These are phyloP conservation scores for Curvularia sp. DNA, from an alignment of 2,329 filamentous ascomycete species.

Conservation along the genomic window DNA sequence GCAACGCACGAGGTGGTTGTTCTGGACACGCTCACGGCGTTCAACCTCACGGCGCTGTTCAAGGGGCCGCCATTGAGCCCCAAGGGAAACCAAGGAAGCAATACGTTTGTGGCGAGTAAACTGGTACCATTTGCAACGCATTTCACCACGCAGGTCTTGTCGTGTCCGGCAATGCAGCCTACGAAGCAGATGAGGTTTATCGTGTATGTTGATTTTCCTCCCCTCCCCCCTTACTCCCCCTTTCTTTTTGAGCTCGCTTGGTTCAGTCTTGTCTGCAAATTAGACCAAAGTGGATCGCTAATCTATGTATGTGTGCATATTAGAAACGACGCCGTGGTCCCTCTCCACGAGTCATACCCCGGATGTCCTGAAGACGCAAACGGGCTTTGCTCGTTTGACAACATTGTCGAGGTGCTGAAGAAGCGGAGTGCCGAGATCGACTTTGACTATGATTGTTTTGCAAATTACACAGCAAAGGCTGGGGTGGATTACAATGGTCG, in stretches of 20 bases:
- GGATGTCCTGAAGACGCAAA: conserved; percentile 33
- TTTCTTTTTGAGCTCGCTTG: background rate
- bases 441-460: conserved; percentile 42
- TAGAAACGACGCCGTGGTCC: conserved; percentile 42
- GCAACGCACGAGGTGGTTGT: conserved; percentile 55
- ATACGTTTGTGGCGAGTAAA: conserved; percentile 38
- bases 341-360: conserved; percentile 32
- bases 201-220: conserved; percentile 32
- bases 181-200: conserved; percentile 43
- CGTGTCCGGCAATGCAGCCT: conserved; percentile 28
- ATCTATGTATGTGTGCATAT: background rate
- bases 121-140: conserved; percentile 44
- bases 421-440: conserved; percentile 40
- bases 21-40: conserved; percentile 39
- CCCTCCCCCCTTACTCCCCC: background rate
- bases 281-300: background rate
- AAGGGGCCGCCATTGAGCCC: conserved; percentile 34
- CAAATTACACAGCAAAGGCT: conserved; percentile 35
- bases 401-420: conserved; percentile 38
- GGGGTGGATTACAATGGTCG: conserved; percentile 41
- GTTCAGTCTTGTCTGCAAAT: background rate
- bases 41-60: conserved; percentile 44
- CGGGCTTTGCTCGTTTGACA: conserved; percentile 41
- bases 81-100: conserved; percentile 27
- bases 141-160: conserved; percentile 41